Base-by-base conservation (phyloP, 2,329 filamentous ascomycete species). In the Colletotrichum sp. region DNA sequence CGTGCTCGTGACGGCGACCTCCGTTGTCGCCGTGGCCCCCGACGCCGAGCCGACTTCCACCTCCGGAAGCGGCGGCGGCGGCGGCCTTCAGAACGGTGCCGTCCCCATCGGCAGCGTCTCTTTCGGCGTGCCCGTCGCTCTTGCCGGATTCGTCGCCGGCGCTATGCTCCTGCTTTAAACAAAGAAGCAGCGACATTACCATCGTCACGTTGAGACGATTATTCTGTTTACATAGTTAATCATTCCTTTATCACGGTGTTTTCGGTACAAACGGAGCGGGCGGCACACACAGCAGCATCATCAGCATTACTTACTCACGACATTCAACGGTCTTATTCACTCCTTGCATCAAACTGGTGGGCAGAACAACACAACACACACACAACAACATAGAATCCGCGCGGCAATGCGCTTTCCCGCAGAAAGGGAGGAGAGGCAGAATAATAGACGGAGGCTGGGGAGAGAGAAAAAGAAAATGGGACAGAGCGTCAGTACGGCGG, bases 1-100 rank as follows among this genome's bases (percentile, higher is more conserved):
- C 69, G 85, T 85, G 5, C 84, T 86, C 15, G 81, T 90, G 65
- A 90, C 88, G 13, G 85, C 85, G n/a, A 90, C 88, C 2, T 88
- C 88, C 1, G 88, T 84, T 79, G 88, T 90, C 4, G 85, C 83
- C 26, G 86, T 87, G 52, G 83, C 85, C 13, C 85, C 87, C 2
- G 82, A 84, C 1, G 78, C 80, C 26, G 77, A 81, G 34, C 71
- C 82, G 12, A 81, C 82, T n/a, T 76, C 77, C 18, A 77, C 77
- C 26, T 72, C 79, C 73, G 78, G 34, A 21, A 64, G 69, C 34
- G 43, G 74, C 59, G 21, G 63, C 63, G 13, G 81, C 55, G 82
- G 85, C 43, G 81, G 80, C 34, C 80, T 88, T 34, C 86, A 88
- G 77, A 85, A 85, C 77, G 83, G 79, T 6, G 85, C 83, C 30